Evolutionary conservation across 495 filamentous ascomycete species (phyloP).

Genomic region (Ascodesmis nigricans): DNA sequence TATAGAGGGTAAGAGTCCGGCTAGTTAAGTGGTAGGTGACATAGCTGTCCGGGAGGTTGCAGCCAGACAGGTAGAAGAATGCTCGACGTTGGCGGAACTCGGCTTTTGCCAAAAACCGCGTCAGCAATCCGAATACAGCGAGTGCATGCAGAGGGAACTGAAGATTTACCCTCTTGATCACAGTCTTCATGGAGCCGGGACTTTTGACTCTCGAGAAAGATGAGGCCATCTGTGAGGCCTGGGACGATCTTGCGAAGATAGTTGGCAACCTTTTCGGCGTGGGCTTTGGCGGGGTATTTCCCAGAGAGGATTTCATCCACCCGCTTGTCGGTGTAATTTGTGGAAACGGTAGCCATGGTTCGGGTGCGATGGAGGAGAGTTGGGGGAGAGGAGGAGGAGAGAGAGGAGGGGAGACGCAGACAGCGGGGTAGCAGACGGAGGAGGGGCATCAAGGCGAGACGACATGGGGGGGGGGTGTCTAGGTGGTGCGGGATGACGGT

Average conservation of each 20-base stretch:
- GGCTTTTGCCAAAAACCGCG: conserved; percentile 2
- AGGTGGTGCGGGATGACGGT: too few species aligned
- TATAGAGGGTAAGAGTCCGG: conserved; percentile 63
- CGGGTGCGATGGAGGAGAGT: too few species aligned
- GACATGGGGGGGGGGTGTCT: too few species aligned
- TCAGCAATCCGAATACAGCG: background rate
- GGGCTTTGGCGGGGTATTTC: conserved; percentile 90
- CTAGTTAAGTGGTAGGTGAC: conserved; percentile 57
- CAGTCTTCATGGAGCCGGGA: conserved; percentile 61
- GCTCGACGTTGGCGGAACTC: conserved; percentile 53
- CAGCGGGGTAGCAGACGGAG: too few species aligned
- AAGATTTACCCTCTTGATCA: conserved; percentile 40
- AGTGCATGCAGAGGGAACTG: conserved; percentile 1
- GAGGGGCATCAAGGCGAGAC: too few species aligned
- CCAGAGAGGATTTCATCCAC: conserved; percentile 33
- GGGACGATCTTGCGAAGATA: conserved; percentile 41
- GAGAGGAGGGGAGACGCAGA: too few species aligned
- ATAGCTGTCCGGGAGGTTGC: conserved; percentile 57
- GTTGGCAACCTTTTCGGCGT: conserved; percentile 61
- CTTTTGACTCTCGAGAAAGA: conserved; percentile 76
- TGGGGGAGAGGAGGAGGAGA: too few species aligned
- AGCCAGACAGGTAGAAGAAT: conserved; percentile 92
- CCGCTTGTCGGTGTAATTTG: too few species aligned
- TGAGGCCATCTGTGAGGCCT: conserved; percentile 33
- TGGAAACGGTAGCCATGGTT: too few species aligned